These are phyloP conservation scores for Globisporangium okanoganense DNA, from an alignment of 352 stramenopile species.

Conservation along the genomic window DNA sequence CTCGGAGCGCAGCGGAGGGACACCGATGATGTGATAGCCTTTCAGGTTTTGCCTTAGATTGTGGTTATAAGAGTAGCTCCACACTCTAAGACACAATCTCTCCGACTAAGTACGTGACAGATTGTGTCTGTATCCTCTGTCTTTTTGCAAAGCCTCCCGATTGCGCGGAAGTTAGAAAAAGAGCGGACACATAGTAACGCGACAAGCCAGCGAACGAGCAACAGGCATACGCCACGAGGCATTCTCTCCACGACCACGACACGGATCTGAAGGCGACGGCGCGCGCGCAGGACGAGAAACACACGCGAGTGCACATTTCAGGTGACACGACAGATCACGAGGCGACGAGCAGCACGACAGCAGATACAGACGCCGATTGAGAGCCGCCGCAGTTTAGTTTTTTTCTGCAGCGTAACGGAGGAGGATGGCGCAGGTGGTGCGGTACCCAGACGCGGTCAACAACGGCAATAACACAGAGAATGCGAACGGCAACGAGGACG, in stretches of 20 bases:
- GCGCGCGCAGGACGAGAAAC: not conserved
- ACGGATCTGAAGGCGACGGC: not conserved
- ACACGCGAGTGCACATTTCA: not conserved
- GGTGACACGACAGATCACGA: not conserved
- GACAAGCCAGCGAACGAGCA: no score
- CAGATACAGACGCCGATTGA: not conserved
- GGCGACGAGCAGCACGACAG: not conserved
- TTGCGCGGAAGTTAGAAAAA: no score
- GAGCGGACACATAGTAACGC: no score
- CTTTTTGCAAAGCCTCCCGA: no score
- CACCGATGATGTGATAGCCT: no score
- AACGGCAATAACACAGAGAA: not conserved
- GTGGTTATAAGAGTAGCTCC: no score
- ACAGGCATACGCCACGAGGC: no score
- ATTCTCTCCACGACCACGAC: not conserved
- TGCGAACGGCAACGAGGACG: not conserved
- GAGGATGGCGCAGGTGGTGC: slow-evolving; percentile 15
- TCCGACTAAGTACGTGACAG: no score
- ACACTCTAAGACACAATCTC: no score
- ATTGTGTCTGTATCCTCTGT: no score
- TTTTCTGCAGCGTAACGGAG: not conserved
- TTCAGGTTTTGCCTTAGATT: no score
- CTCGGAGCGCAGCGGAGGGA: no score
- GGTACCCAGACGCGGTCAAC: slow-evolving; percentile 6
- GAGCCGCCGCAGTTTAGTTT: not conserved